Evolutionary conservation across 495 filamentous ascomycete species (phyloP).

Genomic region (Jackrogersella multiformis): DNA sequence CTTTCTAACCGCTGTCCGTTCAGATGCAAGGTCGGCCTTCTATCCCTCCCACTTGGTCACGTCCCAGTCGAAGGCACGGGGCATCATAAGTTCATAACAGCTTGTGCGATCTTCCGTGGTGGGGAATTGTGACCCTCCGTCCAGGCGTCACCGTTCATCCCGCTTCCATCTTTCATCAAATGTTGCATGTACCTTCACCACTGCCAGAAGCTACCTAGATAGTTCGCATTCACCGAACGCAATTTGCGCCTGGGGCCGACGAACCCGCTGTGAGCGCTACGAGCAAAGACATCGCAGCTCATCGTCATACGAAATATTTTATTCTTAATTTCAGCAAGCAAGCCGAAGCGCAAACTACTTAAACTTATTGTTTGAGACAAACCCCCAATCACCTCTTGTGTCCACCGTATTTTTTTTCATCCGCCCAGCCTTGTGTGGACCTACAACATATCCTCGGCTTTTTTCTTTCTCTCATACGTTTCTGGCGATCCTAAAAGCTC

Average conservation of each 20-base stretch:
- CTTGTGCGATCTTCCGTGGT: conserved; percentile 52
- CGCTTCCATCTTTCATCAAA: conserved; percentile 46
- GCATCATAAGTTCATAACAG: conserved; percentile 49
- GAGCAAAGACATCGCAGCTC: conserved; percentile 42
- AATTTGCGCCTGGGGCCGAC: conserved; percentile 45
- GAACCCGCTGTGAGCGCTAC: conserved; percentile 47
- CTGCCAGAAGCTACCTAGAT: conserved; percentile 42
- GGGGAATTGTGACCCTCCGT: conserved; percentile 51
- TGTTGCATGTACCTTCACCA: conserved; percentile 49
- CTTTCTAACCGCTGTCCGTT: conserved; percentile 55
- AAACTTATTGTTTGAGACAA: conserved; percentile 47
- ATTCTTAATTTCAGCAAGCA: conserved; percentile 52
- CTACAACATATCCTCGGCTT: conserved; percentile 30
- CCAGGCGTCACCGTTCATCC: conserved; percentile 48
- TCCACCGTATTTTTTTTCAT: conserved; percentile 44
- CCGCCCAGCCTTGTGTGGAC: conserved; percentile 39
- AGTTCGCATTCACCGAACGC: conserved; percentile 46
- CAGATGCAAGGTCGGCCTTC: conserved; percentile 53
- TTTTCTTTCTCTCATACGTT: conserved; percentile 28
- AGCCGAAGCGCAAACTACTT: conserved; percentile 52
- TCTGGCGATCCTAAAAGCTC: conserved; percentile 22
- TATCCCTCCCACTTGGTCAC: conserved; percentile 49
- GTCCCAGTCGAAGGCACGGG: conserved; percentile 50
- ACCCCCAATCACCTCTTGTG: conserved; percentile 37
- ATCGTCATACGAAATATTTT: conserved; percentile 60